These are phyloP conservation scores for Gautieria morchelliformis DNA, from an alignment of 768 basidiomycete genomes.

Conservation along the genomic window DNA sequence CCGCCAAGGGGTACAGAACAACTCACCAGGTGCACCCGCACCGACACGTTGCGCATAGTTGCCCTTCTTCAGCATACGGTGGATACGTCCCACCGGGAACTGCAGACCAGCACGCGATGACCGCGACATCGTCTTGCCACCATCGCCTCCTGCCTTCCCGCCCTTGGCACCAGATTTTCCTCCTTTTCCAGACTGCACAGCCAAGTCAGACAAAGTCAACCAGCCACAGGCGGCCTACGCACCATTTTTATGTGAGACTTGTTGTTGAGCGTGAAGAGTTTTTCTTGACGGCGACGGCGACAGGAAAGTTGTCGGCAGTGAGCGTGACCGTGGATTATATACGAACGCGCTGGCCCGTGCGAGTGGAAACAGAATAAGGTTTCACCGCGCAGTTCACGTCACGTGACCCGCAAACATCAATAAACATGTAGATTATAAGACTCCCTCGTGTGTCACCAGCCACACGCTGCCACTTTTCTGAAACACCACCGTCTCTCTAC, in stretches of 20 bases:
- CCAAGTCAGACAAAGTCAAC: not conserved
- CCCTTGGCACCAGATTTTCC: slow-evolving; percentile 48
- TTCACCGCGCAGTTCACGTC: not conserved
- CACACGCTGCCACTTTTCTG: not conserved
- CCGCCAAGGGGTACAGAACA: not conserved
- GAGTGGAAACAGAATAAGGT: slow-evolving; percentile 5
- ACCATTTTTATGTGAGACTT: not conserved
- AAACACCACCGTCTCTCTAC: not conserved
- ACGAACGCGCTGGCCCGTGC: slow-evolving; percentile 3
- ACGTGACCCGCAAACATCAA: slow-evolving; percentile 8
- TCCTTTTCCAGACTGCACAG: slow-evolving; percentile 37
- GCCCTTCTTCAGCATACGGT: slow-evolving; percentile 78
- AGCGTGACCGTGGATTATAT: not conserved
- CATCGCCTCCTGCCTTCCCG: slow-evolving; percentile 40
- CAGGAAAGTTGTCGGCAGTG: not conserved
- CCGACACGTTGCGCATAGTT: slow-evolving; percentile 85
- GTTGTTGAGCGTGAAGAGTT: not conserved
- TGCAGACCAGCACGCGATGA: slow-evolving; percentile 71
- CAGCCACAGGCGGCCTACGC: not conserved
- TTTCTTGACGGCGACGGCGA: not conserved
- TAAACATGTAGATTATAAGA: slow-evolving; percentile 5
- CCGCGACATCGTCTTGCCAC: slow-evolving; percentile 52
- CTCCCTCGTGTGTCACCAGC: not conserved
- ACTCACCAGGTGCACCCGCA: slow-evolving; percentile 72
- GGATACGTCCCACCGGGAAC: slow-evolving; percentile 90